Evolutionary conservation across 1,139 yeast species (phyloP).

Genomic region (Geotrichum klebahnii): DNA sequence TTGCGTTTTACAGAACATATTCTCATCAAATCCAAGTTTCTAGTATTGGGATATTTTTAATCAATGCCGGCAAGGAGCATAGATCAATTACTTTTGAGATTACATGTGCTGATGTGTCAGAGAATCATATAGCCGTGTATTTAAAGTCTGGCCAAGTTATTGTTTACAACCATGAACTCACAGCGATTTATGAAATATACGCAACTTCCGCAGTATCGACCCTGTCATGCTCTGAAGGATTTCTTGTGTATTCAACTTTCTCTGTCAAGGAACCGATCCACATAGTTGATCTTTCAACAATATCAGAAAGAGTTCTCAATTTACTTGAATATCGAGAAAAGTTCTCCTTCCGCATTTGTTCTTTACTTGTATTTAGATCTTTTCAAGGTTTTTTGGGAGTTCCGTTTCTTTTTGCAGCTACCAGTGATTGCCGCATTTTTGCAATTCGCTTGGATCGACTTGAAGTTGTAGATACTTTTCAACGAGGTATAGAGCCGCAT

Average conservation of each 20-base stretch:
- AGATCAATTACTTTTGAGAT: neutral
- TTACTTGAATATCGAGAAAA: neutral
- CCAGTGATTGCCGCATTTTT: neutral
- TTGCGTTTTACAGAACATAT: neutral
- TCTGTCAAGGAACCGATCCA: neutral
- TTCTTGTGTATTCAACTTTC: slow-evolving; percentile 2
- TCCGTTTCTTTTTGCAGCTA: neutral
- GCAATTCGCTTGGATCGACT: neutral
- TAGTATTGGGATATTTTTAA: neutral
- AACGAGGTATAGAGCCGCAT: neutral
- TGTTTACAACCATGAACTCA: neutral
- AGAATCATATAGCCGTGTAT: neutral
- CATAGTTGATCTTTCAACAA: neutral
- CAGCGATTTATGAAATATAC: neutral
- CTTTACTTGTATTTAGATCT: neutral
- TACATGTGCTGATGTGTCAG: neutral
- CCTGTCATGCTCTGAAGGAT: neutral
- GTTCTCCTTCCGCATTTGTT: neutral
- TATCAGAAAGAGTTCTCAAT: neutral
- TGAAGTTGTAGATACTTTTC: neutral
- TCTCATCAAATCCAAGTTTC: slow-evolving; percentile 3
- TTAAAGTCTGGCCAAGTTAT: neutral
- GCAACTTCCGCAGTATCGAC: neutral
- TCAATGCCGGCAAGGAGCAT: neutral
- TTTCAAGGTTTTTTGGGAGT: neutral